Evolutionary conservation across 1,139 yeast genomes (phyloP), one percentile per base, ranked within the genome.

Genomic region (Kodamaea suecica): DNA sequence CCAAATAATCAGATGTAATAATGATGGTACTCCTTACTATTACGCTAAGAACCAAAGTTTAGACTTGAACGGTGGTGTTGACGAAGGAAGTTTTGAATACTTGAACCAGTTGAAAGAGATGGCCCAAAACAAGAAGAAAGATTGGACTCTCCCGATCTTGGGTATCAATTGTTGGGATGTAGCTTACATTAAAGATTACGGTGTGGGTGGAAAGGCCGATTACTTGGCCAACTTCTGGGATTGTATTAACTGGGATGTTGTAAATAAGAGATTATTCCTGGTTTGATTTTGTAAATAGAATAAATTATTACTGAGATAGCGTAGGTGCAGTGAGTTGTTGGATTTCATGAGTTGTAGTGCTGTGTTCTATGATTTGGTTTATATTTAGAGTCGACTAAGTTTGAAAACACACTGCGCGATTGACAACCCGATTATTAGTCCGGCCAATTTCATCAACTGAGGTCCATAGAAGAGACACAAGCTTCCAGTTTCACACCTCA

Each of bases 1-100:
- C 34, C 74, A 73, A 40, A 70, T 88, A 21, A 53, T 84, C 40
- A 69, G 77, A 36, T 73, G 88, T 47, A 78, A 84, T 59, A 82
- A 86, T 54, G 92, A 94, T 44, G 98, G 98, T 33, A 78, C 97
- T 1, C 97, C 98, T 17, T 86, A 85, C 57, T 78, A 78, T 49
- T 79, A 76, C 55, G 81, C 84, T 27, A 80, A 90, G 49, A 76
- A 81, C 52, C 95, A 87, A 62, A 59, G 75, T 4, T 61, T 80
- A 33, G 97, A 90, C 57, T 67, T 92, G 51, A 87, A 84, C 57
- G 80, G 84, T 10, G 79, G 85, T 9, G 70, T 84, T 23, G 76
- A 72, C 39, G 75, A 75, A 41, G 63, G 63, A 4, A 79, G 76
- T 43, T 78, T 61, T 47, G 69, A 70, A 29, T 59, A 61, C 36